Base-by-base conservation (phyloP, 1,139 yeast genomes). In the Ogataea hybrid region DNA sequence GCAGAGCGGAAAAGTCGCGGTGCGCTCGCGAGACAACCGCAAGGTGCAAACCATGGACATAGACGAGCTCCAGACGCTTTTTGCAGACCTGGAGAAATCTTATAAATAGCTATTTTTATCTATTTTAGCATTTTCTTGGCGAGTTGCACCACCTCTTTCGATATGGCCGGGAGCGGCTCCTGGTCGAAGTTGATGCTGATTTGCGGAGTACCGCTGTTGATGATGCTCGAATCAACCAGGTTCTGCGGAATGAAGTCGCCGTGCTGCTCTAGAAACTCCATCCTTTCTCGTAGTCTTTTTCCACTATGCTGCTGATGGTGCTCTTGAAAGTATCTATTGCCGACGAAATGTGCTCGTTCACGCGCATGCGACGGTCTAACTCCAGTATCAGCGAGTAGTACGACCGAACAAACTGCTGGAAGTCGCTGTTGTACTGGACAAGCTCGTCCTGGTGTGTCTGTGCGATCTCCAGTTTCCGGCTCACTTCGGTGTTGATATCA, bases 11-110 rank as follows among this genome's bases (percentile, higher is more conserved):
- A 77, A 77, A 1, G 70, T 83, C 21, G 82, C 95, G 2, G 75
- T 92, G 5, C 75, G 97, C 57, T 65, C 79, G 15, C 69, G 89
- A 34, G 79, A 73, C 32, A 71, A 70, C 48, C 70, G 81, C 48
- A 72, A 70, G 46, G 65, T 82, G 10, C 63, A 64, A 34, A 68
- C 65, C 42, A 49, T 80, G 52, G 63, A 69, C 1, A 58, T 69
- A 3, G 71, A 71, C 4, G 79, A 79, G 42, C 71, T 79, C 10
- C 70, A 72, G 50, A 49, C 65, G 8, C 65, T 64, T 54, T 83
- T 84, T 57, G 66, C 69, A 12, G 59, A 64, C 0, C 61, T 80
- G 45, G 89, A 83, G 56, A 69, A 66, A 35, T 32, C 43, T 8
- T 61, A 56, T 41, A 42, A 56, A 40, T 61, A 42, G 43, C 29